Evolutionary conservation across 352 stramenopile genomes (phyloP).

Genomic region (Phytophthora brassicae): DNA sequence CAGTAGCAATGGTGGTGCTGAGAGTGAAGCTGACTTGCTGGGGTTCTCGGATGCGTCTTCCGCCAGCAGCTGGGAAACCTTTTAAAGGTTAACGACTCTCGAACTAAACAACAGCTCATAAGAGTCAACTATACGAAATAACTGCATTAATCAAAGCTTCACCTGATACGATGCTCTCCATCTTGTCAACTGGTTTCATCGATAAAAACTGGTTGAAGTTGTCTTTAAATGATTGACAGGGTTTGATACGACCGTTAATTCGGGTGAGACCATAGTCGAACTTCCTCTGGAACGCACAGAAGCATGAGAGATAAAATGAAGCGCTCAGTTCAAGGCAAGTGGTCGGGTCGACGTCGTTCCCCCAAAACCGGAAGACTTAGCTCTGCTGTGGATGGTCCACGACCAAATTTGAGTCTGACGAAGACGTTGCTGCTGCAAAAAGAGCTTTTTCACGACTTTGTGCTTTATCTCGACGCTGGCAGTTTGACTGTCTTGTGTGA

Average conservation of each 20-base stretch:
- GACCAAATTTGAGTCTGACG: conserved; percentile 1
- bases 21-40: conserved; percentile 35
- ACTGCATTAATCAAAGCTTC: conserved; percentile 4
- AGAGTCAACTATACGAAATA: not conserved
- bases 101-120: no score
- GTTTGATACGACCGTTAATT: conserved; percentile 8
- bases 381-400: not conserved
- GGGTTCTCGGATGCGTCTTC: conserved; percentile 37
- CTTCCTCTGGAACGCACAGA: not conserved
- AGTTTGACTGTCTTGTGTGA: conserved; percentile 18
- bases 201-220: conserved; percentile 13
- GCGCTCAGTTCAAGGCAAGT: not conserved
- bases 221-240: conserved; percentile 7
- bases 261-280: not conserved
- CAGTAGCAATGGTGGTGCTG: conserved; percentile 5
- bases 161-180: not conserved
- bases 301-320: conserved; percentile 11
- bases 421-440: conserved; percentile 21
- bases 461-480: conserved; percentile 16
- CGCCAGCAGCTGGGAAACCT: conserved; percentile 58
- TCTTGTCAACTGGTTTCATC: no score
- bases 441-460: conserved; percentile 26
- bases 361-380: conserved; percentile 18
- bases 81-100: no score
- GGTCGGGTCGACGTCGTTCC: conserved; percentile 10